phyloP scores from a whole-genome alignment of 257 asterid genomes.

The Petrea volubilis region DNA sequence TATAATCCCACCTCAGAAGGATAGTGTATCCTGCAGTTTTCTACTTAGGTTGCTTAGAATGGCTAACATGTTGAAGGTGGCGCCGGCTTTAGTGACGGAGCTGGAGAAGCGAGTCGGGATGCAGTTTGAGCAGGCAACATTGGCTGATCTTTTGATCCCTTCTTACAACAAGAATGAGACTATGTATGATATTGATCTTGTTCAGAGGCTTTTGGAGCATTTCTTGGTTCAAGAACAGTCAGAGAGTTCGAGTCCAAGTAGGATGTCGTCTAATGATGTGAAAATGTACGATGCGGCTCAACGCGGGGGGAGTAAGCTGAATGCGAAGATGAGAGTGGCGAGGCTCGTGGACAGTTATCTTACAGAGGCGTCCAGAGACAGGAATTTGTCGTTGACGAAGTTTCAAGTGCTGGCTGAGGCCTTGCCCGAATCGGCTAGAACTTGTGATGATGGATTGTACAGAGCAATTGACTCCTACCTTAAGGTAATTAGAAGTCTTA shows the following conservation, averaged over 20 bases:
- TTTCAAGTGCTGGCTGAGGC: conserved; percentile 96
- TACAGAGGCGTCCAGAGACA: conserved; percentile 87
- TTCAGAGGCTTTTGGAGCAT: conserved; percentile 93
- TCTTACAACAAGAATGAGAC: conserved; percentile 67
- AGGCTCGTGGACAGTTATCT: conserved; percentile 92
- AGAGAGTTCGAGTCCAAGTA: conserved; percentile 67
- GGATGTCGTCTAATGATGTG: conserved; percentile 51
- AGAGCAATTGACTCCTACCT: conserved; percentile 94
- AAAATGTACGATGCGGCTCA: conserved; percentile 54
- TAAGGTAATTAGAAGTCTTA: no score
- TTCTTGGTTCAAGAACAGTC: conserved; percentile 86
- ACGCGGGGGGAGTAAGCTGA: conserved; percentile 44
- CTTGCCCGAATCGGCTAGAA: conserved; percentile 88
- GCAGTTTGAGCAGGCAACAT: conserved; percentile 88
- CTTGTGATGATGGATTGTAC: conserved; percentile 85
- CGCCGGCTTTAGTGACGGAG: conserved; percentile 87
- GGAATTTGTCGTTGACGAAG: conserved; percentile 70
- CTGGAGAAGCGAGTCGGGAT: conserved; percentile 92
- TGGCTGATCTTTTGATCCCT: conserved; percentile 79
- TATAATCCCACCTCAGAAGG: conserved; percentile 89
- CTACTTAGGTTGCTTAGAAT: conserved; percentile 70
- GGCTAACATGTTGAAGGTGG: conserved; percentile 83
- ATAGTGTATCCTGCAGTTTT: conserved; percentile 82
- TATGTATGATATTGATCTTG: conserved; percentile 77
- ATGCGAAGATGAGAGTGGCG: conserved; percentile 86